Evolutionary conservation across 805 yeast species (phyloP).

Genomic region (Spencermartinsiella europaea): DNA sequence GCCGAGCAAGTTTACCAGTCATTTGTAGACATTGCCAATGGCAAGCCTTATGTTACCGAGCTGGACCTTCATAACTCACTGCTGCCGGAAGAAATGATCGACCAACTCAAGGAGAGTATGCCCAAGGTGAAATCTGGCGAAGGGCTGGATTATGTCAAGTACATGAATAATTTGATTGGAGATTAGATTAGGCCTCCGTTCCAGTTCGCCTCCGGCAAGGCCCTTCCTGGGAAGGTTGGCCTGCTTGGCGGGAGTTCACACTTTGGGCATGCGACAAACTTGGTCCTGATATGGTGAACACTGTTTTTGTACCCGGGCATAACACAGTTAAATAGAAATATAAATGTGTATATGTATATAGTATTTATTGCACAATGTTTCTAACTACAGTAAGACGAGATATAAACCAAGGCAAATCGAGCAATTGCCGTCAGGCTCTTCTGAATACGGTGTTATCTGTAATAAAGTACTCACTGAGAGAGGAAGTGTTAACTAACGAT

Average conservation of each 20-base stretch:
- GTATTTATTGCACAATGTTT: too few species aligned
- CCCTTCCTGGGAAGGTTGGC: background rate
- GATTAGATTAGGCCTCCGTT: background rate
- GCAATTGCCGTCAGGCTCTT: too few species aligned
- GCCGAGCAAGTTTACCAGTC: conserved; percentile 36
- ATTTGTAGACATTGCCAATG: conserved; percentile 38
- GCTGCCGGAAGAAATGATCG: conserved; percentile 31
- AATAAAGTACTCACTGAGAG: too few species aligned
- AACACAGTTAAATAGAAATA: background rate
- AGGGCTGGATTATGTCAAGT: conserved; percentile 29
- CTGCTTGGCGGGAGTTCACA: too few species aligned
- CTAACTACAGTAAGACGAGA: too few species aligned
- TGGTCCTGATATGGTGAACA: background rate
- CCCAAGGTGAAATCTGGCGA: conserved; percentile 23
- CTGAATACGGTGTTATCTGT: background rate
- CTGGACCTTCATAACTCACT: conserved; percentile 37
- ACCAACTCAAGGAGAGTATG: conserved; percentile 27
- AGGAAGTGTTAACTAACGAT: too few species aligned
- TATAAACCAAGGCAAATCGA: too few species aligned
- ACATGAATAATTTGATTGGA: conserved; percentile 35
- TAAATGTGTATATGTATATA: background rate
- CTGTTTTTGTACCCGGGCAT: background rate
- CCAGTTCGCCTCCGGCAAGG: background rate
- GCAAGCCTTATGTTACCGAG: conserved; percentile 36
- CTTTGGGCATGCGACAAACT: too few species aligned